Evolutionary conservation across 768 basidiomycete genomes (phyloP).

Genomic region (Suillus fuscotomentosus): DNA sequence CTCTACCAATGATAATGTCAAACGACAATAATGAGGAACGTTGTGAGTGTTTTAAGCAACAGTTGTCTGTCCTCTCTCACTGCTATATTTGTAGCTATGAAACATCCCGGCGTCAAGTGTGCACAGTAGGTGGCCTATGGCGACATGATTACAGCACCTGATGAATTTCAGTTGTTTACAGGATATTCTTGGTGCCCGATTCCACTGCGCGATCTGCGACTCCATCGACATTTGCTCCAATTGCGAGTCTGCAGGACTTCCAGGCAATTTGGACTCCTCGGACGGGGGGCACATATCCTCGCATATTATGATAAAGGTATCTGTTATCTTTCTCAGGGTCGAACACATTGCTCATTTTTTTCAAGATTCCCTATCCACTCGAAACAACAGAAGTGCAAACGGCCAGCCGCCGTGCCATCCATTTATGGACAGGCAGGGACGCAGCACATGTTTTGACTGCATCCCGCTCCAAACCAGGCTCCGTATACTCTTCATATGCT

Average conservation of each 20-base stretch:
- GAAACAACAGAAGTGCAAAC: constrained; percentile 70
- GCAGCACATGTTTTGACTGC: constrained; percentile 56
- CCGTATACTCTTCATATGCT: constrained; percentile 62
- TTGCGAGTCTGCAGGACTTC: constrained; percentile 83
- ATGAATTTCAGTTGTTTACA: constrained; percentile 65
- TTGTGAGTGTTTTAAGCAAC: constrained; percentile 41
- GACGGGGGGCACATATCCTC: constrained; percentile 80
- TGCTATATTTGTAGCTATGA: constrained; percentile 48
- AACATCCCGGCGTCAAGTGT: constrained; percentile 82
- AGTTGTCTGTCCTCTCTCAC: constrained; percentile 4
- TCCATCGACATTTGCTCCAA: constrained; percentile 84
- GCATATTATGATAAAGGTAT: constrained; percentile 93
- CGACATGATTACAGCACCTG: not conserved
- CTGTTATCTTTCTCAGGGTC: constrained; percentile 5
- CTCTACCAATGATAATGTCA: constrained; percentile 19
- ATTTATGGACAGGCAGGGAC: constrained; percentile 77
- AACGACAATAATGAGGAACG: constrained; percentile 53
- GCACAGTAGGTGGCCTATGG: constrained; percentile 61
- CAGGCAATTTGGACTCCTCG: constrained; percentile 74
- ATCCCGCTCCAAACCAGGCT: constrained; percentile 50
- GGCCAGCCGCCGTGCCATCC: constrained; percentile 70
- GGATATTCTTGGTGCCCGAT: constrained; percentile 89
- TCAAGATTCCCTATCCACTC: constrained; percentile 83
- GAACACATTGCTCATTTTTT: constrained; percentile 5
- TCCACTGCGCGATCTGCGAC: constrained; percentile 89